Base-by-base conservation (phyloP, 352 stramenopile genomes). In the Pythium grandisporangium region DNA sequence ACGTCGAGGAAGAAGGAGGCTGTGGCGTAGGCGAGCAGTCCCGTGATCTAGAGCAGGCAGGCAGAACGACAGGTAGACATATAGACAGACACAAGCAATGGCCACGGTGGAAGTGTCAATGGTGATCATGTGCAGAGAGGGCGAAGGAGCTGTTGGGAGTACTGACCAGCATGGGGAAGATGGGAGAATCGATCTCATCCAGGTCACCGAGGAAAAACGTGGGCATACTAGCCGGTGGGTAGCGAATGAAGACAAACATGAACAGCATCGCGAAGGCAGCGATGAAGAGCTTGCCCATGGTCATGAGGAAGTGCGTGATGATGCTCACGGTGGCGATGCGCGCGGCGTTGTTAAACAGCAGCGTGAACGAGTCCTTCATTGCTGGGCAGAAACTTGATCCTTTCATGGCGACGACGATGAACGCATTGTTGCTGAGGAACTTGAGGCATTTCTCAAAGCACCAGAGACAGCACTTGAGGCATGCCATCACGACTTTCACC, bases 321-420 rank as follows among this genome's bases (percentile, higher is more conserved):
- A 92, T 72, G 44, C 67, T 85, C 41, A 93, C 79, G 5, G 78
- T 89, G 22, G 76, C 76, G 36, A 98, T 84, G 6, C 92, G 79
- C 36, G 78, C 69, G 20, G 95, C 84, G 69, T 99, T 99, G 25
- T 91, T 79, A 29, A 98, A 65, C 23, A 99, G 89, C 27, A 98
- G 70, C 46, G 93, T 91, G 62, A 98, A 99, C 30, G 93, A 93
- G 56, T 95, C 77, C 34, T 93, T 96, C 52, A 95, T 92, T 23
- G 84, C 80, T 26, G 71, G 83, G 53, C 80, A 93, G 55, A 96
- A 95, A 51, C 66, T 76, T 23, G 44, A 50, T 30, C 86, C 84
- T 59, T 87, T 93, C 70, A 96, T 94, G 13, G 82, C 82, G 22
- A 89, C 70, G 13, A 93, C 61, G 52, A 96, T 93, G 51, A 87